These are phyloP conservation scores for Alisma plantagoaquatica DNA, from an alignment of 106 monocot genomes.

Conservation along the genomic window DNA sequence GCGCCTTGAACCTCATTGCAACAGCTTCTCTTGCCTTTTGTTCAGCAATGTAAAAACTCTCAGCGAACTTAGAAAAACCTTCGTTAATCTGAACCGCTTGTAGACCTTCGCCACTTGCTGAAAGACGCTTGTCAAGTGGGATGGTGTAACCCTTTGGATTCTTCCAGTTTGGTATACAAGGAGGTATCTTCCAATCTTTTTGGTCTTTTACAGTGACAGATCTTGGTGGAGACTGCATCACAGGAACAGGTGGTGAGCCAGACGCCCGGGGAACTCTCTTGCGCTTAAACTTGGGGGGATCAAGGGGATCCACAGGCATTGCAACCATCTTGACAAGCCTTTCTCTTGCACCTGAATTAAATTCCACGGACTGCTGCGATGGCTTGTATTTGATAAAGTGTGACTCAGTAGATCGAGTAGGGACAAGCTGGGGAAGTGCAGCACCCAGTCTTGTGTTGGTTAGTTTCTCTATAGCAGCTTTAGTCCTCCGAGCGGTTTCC, in stretches of 20 bases:
- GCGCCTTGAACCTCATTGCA: slow-evolving; percentile 90
- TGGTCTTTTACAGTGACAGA: no score
- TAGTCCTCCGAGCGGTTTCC: slow-evolving; percentile 66
- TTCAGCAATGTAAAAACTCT: slow-evolving; percentile 85
- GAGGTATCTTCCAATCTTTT: slow-evolving; percentile 98
- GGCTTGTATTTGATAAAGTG: slow-evolving; percentile 96
- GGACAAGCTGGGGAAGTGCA: slow-evolving; percentile 95
- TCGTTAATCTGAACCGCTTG: slow-evolving; percentile 98
- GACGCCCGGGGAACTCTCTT: no score
- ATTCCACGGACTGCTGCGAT: slow-evolving; percentile 73
- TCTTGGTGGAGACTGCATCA: no score
- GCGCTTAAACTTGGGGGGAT: no score
- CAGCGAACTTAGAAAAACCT: slow-evolving; percentile 82
- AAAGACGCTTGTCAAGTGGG: slow-evolving; percentile 81
- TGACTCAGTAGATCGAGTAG: slow-evolving; percentile 57
- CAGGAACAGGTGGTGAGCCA: no score
- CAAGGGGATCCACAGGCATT: no score
- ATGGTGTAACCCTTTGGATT: slow-evolving; percentile 97
- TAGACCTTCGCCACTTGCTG: slow-evolving; percentile 85
- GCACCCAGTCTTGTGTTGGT: slow-evolving; percentile 80
- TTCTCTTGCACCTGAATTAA: slow-evolving; percentile 92
- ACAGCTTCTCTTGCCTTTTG: slow-evolving; percentile 93
- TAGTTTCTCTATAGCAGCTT: slow-evolving; percentile 85
- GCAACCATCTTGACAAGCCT: slow-evolving; percentile 78
- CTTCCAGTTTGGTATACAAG: slow-evolving; percentile 98